Evolutionary conservation across 805 yeast genomes (phyloP), one percentile per base, ranked within the genome.

Genomic region (Zygotorulaspora florentina): DNA sequence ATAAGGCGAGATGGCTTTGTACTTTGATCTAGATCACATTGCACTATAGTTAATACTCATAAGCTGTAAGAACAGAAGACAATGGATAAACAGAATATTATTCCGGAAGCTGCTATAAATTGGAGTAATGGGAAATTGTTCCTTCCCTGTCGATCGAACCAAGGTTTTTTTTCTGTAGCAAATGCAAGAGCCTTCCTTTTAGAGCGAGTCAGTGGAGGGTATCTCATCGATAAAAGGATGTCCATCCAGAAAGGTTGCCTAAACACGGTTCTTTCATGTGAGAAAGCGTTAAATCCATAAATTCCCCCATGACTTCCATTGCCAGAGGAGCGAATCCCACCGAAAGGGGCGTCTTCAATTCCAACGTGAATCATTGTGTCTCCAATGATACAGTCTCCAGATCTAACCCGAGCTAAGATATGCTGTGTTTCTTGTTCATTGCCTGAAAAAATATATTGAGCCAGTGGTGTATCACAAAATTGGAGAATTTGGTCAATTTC

Each of bases 251-350:
- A 73, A 12, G 84, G 81, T 61, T 84, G 87, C 39, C 72, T 75
- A 53, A 86, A 61, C 2, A 81, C 70, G 0, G 89, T 76, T 56
- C 95, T 76, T 59, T 77, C 78, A 63, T 87, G 95, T 1, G 88
- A 76, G 59, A 90, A 90, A n/a, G 85, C 72, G 37, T 80, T 77
- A 51, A 81, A 74, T 8, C 89, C 83, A 61, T 68, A 73, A 50
- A 66, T 67, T 2, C 96, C 96, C 61, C 89, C 96, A 66, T 88
- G 89, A 28, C 75, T 68, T 9, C 97, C 97, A 47, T 71, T 69
- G 1, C 98, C 98, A 0, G 96, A 87, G 12, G 62, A 62, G 11
- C 97, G 96, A 45, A 90, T 69, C 18, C 98, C 98, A 28, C 98
- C 98, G 66, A 90, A 91, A 20, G 97, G 97, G 2, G 87, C 78